Evolutionary conservation across 2,329 filamentous ascomycete species (phyloP).

Genomic region (Fusarium pseudoanthophilum): DNA sequence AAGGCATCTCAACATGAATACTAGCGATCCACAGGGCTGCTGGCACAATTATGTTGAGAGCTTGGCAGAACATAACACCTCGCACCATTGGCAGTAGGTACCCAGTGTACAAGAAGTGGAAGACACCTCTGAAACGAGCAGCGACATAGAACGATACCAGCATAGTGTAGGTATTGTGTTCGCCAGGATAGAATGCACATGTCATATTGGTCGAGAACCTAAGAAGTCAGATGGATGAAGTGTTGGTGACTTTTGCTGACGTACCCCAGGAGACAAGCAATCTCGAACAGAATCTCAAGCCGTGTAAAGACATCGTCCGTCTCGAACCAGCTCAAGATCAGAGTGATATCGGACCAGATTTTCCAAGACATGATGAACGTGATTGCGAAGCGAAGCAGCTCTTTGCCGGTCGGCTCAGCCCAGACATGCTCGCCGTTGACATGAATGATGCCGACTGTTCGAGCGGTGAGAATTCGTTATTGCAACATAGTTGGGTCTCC

Average conservation of each 20-base stretch:
- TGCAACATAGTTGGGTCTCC: neutral
- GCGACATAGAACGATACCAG: conserved; percentile 71
- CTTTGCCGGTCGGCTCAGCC: conserved; percentile 63
- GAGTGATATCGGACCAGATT: conserved; percentile 69
- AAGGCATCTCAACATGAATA: conserved; percentile 65
- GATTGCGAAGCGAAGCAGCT: conserved; percentile 68
- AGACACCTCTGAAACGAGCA: conserved; percentile 63
- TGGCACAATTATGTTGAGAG: conserved; percentile 58
- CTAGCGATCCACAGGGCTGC: conserved; percentile 68
- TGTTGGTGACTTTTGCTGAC: neutral
- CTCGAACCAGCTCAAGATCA: conserved; percentile 71
- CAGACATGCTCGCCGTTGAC: conserved; percentile 70
- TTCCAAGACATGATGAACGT: conserved; percentile 73
- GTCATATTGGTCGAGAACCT: conserved; percentile 71
- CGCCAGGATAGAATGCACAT: conserved; percentile 60
- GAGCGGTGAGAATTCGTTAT: neutral
- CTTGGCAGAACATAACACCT: conserved; percentile 63
- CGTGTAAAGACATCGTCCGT: conserved; percentile 69
- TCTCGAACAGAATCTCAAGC: conserved; percentile 68
- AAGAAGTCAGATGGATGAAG: neutral
- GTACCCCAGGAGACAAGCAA: conserved; percentile 68
- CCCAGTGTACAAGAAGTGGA: conserved; percentile 59
- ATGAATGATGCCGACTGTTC: conserved; percentile 68
- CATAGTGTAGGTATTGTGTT: conserved; percentile 64
- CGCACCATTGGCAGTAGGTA: conserved; percentile 66